Base-by-base conservation (phyloP, 2,329 filamentous ascomycete species). In the Lachnellula subtilissima region DNA sequence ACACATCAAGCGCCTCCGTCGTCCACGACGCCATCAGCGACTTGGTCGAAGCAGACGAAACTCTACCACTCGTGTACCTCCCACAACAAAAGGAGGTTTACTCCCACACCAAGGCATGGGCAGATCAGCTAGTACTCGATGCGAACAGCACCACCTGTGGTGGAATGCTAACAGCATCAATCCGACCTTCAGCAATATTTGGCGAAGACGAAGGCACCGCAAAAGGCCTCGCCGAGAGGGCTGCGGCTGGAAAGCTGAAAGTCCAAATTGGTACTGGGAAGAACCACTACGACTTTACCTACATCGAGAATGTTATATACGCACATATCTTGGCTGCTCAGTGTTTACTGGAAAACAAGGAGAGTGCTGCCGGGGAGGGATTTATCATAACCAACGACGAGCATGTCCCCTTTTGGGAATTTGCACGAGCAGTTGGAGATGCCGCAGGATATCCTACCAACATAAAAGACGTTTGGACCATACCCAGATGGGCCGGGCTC, bases 271-370 rank as follows among this genome's bases (percentile, higher is more conserved):
- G 78, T 52, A 65, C 70, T 19, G 80, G 80, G 64, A 72, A 75
- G 54, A 81, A 81, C 64, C 68, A 80, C 2, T 80, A 78, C 69
- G 78, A 81, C 66, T 80, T 78, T 59, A 78, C 76, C 39, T 79
- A 79, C 61, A 75, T 78, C 46, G 76, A 71, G 42, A 81, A 81
- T 64, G 73, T 79, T 14, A 76, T 76, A 2, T 73, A 79, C 61
- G 78, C 75, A 0, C 78, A 82, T 60, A 67, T 81, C 50, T 72
- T 81, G 12, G 77, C 76, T 2, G 73, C 75, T 0, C 70, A 74
- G 9, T 76, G 42, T 12, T 32, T 65, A 1, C 32, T 63, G 2
- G 73, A 3, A 71, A 35, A 53, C 4, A 22, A 46, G 3, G 32
- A 43, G 46, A 36, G 40, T 7, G 60, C 57, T 1, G 60, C 53